Evolutionary conservation across 106 monocot species (phyloP).

Genomic region (Hemerocallis citrina): DNA sequence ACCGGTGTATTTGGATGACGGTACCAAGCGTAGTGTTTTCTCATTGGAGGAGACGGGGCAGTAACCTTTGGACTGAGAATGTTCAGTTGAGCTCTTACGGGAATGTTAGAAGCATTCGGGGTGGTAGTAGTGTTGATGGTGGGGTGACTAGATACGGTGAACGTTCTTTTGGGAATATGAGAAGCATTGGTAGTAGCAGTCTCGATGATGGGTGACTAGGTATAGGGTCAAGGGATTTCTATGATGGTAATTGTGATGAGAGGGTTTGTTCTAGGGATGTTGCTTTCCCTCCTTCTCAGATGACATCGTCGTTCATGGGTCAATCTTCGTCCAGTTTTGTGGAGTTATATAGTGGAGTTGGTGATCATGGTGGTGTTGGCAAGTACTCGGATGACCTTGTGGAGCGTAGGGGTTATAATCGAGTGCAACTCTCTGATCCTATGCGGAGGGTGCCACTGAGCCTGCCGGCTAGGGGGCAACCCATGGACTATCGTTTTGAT

Average conservation of each 20-base stretch:
- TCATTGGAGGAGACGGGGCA: conserved; percentile 6
- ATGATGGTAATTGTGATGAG: conserved; percentile 20
- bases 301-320: neutral
- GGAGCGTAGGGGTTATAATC: conserved; percentile 2
- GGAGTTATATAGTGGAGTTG: conserved; percentile 1
- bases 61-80: neutral
- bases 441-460: conserved; percentile 12
- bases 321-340: conserved; percentile 16
- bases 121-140: neutral
- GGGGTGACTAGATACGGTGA: conserved; percentile 10
- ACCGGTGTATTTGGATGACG: conserved; percentile 18
- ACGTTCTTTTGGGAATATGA: too few species aligned
- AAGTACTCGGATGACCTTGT: conserved; percentile 15
- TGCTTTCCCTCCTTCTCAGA: conserved; percentile 3
- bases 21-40: conserved; percentile 10
- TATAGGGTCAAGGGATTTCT: conserved; percentile 8
- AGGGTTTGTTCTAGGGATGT: conserved; percentile 14
- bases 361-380: neutral
- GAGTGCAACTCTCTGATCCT: conserved; percentile 14
- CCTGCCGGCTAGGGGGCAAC: conserved; percentile 5
- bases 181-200: too few species aligned
- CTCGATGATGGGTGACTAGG: too few species aligned
- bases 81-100: conserved; percentile 1
- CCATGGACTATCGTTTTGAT: conserved; percentile 9
- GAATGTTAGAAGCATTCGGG: neutral